phyloP scores from a whole-genome alignment of 768 basidiomycete genomes.

The Postia placenta region DNA sequence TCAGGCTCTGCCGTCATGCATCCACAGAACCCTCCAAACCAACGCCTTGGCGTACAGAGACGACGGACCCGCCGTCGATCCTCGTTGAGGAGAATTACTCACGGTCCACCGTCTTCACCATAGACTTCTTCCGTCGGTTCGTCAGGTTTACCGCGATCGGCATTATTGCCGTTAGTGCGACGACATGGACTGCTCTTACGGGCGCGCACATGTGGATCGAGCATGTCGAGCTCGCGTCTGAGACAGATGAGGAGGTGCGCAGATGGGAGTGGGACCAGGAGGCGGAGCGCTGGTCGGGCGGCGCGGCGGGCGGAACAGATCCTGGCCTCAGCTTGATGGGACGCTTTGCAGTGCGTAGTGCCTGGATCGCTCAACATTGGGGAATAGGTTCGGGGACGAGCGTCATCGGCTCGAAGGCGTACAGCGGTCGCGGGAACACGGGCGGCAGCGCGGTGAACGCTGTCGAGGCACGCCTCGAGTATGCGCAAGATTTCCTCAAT shows the following conservation, averaged over 20 bases:
- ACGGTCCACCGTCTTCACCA: constrained; percentile 30
- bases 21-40: constrained; percentile 7
- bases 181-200: constrained; percentile 46
- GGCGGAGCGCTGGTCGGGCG: constrained; percentile 53
- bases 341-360: constrained; percentile 56
- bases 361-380: constrained; percentile 72
- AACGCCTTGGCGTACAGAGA: constrained; percentile 1
- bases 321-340: constrained; percentile 56
- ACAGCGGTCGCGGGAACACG: constrained; percentile 24
- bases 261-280: constrained; percentile 68
- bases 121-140: constrained; percentile 41
- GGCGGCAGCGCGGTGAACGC: constrained; percentile 34
- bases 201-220: constrained; percentile 62
- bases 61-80: constrained; percentile 4
- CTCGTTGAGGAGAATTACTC: constrained; percentile 27
- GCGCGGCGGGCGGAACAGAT: constrained; percentile 58
- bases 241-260: constrained; percentile 45
- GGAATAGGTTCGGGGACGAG: constrained; percentile 37
- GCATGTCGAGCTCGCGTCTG: constrained; percentile 39
- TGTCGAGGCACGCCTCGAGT: constrained; percentile 50
- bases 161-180: constrained; percentile 35
- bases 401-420: constrained; percentile 33
- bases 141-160: constrained; percentile 45
- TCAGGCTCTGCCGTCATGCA: constrained; percentile 3
- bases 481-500: constrained; percentile 47